phyloP scores from a whole-genome alignment of 345 rosid genomes.

The Rhodomyrtus tomentosa region DNA sequence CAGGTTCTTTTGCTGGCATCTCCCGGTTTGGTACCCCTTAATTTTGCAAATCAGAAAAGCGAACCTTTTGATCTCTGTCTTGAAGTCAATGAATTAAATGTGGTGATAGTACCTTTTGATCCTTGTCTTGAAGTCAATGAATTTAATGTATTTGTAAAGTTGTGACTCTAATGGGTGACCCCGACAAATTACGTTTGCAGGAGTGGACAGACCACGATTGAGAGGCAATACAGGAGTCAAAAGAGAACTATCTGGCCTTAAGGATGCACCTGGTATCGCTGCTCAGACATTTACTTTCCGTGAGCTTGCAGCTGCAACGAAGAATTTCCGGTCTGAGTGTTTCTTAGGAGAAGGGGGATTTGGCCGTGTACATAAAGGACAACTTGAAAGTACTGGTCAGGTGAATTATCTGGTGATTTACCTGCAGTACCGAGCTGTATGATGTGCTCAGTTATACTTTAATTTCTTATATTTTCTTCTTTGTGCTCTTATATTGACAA shows the following conservation, averaged over 20 bases:
- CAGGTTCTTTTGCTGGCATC: not conserved
- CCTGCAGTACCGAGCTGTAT: not conserved
- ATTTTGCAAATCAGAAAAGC: not conserved
- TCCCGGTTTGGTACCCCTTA: not conserved
- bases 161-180: not conserved
- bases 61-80: not conserved
- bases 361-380: constrained; percentile 89
- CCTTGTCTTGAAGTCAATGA: no score
- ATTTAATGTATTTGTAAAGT: not conserved
- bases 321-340: constrained; percentile 79
- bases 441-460: not conserved
- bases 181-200: constrained; percentile 20
- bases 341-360: constrained; percentile 98
- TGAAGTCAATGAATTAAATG: not conserved
- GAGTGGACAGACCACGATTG: constrained; percentile 62
- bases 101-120: no score
- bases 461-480: not conserved
- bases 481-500: not conserved
- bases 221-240: constrained; percentile 56
- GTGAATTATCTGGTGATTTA: constrained; percentile 20
- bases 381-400: constrained; percentile 88
- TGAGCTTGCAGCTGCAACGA: constrained; percentile 86
- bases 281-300: constrained; percentile 88
- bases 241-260: constrained; percentile 43
- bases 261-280: constrained; percentile 61